Evolutionary conservation across 1,284 basidiomycete species (phyloP).

Genomic region (Ustilago curta): DNA sequence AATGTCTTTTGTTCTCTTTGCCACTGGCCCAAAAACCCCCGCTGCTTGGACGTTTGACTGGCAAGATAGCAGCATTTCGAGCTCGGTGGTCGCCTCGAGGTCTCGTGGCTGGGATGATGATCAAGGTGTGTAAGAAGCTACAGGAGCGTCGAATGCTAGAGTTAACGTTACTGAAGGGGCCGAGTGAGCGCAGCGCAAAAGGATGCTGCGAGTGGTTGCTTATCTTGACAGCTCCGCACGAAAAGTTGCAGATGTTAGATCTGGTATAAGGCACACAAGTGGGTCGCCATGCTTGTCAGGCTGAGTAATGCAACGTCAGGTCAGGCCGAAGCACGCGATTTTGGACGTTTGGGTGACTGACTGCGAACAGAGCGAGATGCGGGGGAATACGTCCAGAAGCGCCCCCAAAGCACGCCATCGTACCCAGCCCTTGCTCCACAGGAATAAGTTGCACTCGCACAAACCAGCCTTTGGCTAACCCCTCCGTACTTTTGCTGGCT

Average conservation of each 20-base stretch:
- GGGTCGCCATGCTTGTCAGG: not conserved
- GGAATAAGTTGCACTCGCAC: not conserved
- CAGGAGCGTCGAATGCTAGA: not conserved
- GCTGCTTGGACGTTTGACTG: not conserved
- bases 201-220: not conserved
- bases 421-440: slow-evolving; percentile 14
- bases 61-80: too few relatives aligned
- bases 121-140: not conserved
- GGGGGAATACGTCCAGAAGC: slow-evolving; percentile 35
- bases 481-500: not conserved
- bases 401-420: slow-evolving; percentile 37
- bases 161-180: not conserved
- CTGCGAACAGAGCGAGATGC: not conserved
- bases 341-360: not conserved
- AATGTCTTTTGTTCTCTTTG: slow-evolving; percentile 1
- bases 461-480: slow-evolving; percentile 8
- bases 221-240: slow-evolving; percentile 16
- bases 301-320: slow-evolving; percentile 21
- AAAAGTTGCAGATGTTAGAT: not conserved
- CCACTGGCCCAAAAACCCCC: not conserved
- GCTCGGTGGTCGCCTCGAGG: not conserved
- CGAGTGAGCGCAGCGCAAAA: not conserved
- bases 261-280: not conserved
- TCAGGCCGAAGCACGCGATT: slow-evolving; percentile 35
- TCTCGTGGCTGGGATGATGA: not conserved